Base-by-base conservation (phyloP, 768 basidiomycete species). In the Thelephora ganbajun region DNA sequence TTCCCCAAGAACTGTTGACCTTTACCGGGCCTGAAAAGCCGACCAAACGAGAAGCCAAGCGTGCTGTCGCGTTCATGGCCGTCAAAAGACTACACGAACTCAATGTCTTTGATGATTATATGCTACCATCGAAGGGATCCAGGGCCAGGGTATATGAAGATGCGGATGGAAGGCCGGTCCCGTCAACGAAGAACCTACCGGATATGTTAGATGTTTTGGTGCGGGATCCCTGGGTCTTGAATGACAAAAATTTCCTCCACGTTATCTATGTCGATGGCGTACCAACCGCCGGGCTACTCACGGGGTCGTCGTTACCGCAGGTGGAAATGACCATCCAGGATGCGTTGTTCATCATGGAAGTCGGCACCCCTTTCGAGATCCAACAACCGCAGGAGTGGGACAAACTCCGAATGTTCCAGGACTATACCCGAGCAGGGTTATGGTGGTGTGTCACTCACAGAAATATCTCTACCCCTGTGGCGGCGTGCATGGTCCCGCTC, bases 81-180 rank as follows among this genome's bases (percentile, higher is more conserved):
- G 84, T 88, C 18, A 79, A 76, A 54, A 67, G 68, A 2, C 69
- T 94, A 13, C 74, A 80, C 50, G 66, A 69, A 23, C 64, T 87
- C n/a, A 73, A 82, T 23, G 80, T 87, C 4, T 82, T 92, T 54
- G 82, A 93, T 55, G 80, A 90, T 48, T 80, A 84, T 57, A 71
- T 94, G 2, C 69, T 90, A 9, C 90, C 91, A 0, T 66, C 73
- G n/a, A 70, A 77, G 12, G 70, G 69, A 39, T 62, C 72, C 23
- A 65, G 66, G 35, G 74, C 69, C 4, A 69, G 66, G 26, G 69
- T 65, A 18, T 67, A 71, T 23, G 69, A 74, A 46, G 78, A 80
- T 53, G 68, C 70, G 0, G 77, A 81, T 45, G 77, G 72, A 12
- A 57, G 65, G 22, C 59, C 58, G 2, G 63, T 73, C 33, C 51